Conservation (phyloP, 371 early-diverging fungal species). For the Mucor circinelloides region DNA sequence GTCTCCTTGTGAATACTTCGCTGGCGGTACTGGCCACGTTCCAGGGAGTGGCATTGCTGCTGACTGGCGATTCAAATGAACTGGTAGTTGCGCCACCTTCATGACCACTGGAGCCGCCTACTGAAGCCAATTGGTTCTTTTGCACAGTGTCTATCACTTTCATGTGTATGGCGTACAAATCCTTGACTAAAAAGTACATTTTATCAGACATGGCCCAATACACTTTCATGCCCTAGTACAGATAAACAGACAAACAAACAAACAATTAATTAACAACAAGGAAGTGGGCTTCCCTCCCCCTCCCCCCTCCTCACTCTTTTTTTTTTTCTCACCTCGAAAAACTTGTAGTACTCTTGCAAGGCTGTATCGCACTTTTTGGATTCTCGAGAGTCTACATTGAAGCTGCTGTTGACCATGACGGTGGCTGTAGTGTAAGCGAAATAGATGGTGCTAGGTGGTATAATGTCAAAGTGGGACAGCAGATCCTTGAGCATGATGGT, state of each 20-base stretch:
- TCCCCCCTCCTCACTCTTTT: too few species aligned
- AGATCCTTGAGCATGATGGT: slow-evolving; percentile 46
- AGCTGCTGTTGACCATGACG: slow-evolving; percentile 54
- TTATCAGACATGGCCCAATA: slow-evolving; percentile 65
- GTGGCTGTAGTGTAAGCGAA: slow-evolving; percentile 56
- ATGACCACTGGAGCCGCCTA: not conserved
- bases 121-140: not conserved
- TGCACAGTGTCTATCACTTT: slow-evolving; percentile 11
- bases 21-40: not conserved
- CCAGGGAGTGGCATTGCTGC: not conserved
- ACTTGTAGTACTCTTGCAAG: slow-evolving; percentile 42
- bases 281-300: too few species aligned
- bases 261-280: not conserved
- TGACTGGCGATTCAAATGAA: not conserved
- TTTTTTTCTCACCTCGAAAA: slow-evolving; percentile 35
- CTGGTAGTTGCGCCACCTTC: not conserved
- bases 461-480: slow-evolving; percentile 22
- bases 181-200: slow-evolving; percentile 54
- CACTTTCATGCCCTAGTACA: slow-evolving; percentile 40
- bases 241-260: slow-evolving; percentile 13
- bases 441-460: slow-evolving; percentile 52
- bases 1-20: not conserved
- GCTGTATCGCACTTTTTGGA: slow-evolving; percentile 42
- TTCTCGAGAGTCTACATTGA: slow-evolving; percentile 39
- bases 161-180: slow-evolving; percentile 52